Conservation (phyloP, 2,329 filamentous ascomycete genomes). For the Curvularia sp. region DNA sequence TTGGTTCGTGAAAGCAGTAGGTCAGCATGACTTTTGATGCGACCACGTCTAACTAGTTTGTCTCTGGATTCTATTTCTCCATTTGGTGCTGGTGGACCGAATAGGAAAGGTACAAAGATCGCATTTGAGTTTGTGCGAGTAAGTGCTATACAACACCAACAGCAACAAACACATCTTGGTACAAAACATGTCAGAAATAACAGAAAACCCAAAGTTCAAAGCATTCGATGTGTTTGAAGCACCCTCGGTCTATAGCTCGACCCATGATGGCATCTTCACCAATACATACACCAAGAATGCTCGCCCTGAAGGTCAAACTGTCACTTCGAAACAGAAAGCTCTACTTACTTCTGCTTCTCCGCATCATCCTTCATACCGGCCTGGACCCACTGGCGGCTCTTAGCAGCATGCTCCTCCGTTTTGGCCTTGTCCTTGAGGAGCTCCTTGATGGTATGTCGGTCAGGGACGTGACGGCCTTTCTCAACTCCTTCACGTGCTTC, state of each 20-base stretch:
- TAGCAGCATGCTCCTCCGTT: conserved; percentile 62
- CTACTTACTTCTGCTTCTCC: conserved; percentile 38
- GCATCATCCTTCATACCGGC: conserved; percentile 71
- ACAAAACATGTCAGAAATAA: not conserved
- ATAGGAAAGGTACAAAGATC: not conserved
- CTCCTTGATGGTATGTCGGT: conserved; percentile 67
- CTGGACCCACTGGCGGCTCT: conserved; percentile 69
- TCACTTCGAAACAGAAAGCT: not conserved
- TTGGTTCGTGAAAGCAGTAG: not conserved
- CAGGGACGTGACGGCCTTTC: conserved; percentile 76
- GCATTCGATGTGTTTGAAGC: not conserved
- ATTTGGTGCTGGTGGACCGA: not conserved
- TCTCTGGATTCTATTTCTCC: not conserved
- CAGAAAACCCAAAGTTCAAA: not conserved
- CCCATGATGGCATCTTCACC: not conserved
- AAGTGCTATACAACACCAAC: not conserved
- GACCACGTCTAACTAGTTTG: not conserved
- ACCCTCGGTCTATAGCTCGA: not conserved
- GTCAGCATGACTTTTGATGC: not conserved
- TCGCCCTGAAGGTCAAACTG: not conserved
- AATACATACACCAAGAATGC: not conserved
- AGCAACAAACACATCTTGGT: not conserved
- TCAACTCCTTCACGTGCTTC: conserved; percentile 72
- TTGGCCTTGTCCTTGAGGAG: conserved; percentile 64
- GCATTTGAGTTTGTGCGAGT: not conserved